Evolutionary conservation across 1,139 yeast genomes (phyloP), one percentile per base, ranked within the genome.

Genomic region (Yamadazyma dushanensis): DNA sequence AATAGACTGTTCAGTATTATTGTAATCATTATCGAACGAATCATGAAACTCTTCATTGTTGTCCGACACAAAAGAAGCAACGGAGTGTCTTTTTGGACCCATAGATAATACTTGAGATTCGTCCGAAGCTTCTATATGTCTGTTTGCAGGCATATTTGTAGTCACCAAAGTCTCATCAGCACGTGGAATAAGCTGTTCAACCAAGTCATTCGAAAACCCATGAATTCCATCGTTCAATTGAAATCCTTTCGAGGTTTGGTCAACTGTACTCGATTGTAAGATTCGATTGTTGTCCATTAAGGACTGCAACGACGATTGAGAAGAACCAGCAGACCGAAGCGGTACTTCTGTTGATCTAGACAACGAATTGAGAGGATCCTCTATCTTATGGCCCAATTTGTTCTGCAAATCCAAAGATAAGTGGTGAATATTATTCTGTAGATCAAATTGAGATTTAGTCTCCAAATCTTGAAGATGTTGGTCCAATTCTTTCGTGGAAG

Each of bases 241-340:
- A 3, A 68, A 45, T 2, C 75, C 74, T 8, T 45, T 43, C 18
- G 36, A 27, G 4, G n/a, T 29, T 5, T 54, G 47, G 2, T 20
- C 20, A 16, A 15, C 26, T 4, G 16, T 6, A 11, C 19, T 16
- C 2, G 70, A 61, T 10, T 57, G 53, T 32, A 70, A 56, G 6
- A 50, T 44, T 32, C 75, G 51, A 44, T 68, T 70, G 17, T 57
- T 51, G 23, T 66, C 73, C 30, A 56, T 44, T 35, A 70, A 57
- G 2, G 74, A 67, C 45, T 66, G 73, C 33, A 70, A 57, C 5
- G 75, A 69, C 3, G 73, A 66, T 45, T 68, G 73, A 3, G 75
- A 69, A 8, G 73, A 66, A 9, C 70, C 72, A 4, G 66, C 65
- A 4, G 70, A 62, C 39, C 56, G 56, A 34, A 66, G 50, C 9